Evolutionary conservation across 129 eudicot species (phyloP).

Genomic region (Cynara cardunculus): DNA sequence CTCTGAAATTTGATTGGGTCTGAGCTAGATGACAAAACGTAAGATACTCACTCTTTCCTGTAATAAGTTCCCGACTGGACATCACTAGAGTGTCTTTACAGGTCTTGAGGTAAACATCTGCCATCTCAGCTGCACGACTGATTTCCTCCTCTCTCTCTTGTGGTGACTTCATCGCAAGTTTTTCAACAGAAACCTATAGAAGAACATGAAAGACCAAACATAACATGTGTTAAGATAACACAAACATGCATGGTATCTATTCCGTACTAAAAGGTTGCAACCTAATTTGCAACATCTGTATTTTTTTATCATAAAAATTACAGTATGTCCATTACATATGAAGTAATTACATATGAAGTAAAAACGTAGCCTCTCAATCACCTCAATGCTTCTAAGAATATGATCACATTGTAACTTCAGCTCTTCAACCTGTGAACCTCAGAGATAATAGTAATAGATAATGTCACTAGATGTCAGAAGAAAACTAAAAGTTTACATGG

Average conservation of each 20-base stretch:
- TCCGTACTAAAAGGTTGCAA: background rate
- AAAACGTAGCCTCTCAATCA: constrained; percentile 25
- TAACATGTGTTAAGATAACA: background rate
- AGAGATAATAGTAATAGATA: background rate
- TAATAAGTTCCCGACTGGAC: constrained; percentile 88
- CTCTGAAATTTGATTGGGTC: background rate
- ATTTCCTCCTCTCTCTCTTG: constrained; percentile 94
- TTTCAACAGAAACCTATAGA: constrained; percentile 76
- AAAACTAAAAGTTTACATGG: background rate
- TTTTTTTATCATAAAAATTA: background rate
- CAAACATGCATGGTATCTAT: background rate
- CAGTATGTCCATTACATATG: background rate
- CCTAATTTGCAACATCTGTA: background rate
- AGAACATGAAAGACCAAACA: background rate
- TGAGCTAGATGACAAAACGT: background rate
- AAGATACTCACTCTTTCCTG: constrained; percentile 74
- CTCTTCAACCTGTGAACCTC: constrained; percentile 65
- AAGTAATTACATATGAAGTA: background rate
- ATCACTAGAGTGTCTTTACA: constrained; percentile 75
- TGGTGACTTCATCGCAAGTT: constrained; percentile 75
- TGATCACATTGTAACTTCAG: constrained; percentile 62
- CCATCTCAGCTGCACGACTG: constrained; percentile 70
- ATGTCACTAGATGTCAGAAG: background rate
- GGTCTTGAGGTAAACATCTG: constrained; percentile 67
- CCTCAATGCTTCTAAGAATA: constrained; percentile 72